Percentiles rank a stretch among this genome's conserved stretches.
Evolutionary conservation across 345 rosid genomes (phyloP).

Genomic region (Rubroshorea leprosula): DNA sequence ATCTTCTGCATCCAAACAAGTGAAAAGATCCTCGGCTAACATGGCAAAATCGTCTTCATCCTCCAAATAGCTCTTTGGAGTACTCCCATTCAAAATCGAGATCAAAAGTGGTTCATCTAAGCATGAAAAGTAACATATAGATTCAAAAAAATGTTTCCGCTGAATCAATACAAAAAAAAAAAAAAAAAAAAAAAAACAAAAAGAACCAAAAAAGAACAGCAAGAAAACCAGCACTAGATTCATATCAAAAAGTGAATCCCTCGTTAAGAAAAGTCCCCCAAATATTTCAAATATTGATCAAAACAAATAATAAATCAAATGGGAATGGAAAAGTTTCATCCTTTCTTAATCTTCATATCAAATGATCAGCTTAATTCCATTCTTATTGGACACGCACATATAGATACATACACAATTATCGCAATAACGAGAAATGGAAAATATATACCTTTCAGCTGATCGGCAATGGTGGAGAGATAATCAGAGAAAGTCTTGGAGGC

Average conservation of each 20-base stretch:
- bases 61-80: slow-evolving; percentile 51
- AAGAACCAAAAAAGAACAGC: too few species aligned
- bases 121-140: not conserved
- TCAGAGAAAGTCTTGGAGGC: slow-evolving; percentile 36
- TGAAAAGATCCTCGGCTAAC: slow-evolving; percentile 86
- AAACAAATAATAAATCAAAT: too few species aligned
- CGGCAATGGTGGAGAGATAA: slow-evolving; percentile 56
- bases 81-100: slow-evolving; percentile 61
- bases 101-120: slow-evolving; percentile 64
- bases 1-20: slow-evolving; percentile 76
- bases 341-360: too few species aligned
- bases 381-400: too few species aligned
- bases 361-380: too few species aligned
- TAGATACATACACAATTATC: too few species aligned
- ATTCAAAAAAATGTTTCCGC: slow-evolving; percentile 1
- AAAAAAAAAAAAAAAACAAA: not conserved
- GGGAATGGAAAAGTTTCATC: too few species aligned
- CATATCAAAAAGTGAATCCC: too few species aligned
- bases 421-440: not conserved
- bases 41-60: slow-evolving; percentile 96
- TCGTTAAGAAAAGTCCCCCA: too few species aligned
- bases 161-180: not conserved
- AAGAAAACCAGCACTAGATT: too few species aligned
- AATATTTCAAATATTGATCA: too few species aligned
- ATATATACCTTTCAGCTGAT: slow-evolving; percentile 51